These are phyloP conservation scores for Olyra latifolia DNA, from an alignment of 176 grass and related monocot species.

Conservation along the genomic window DNA sequence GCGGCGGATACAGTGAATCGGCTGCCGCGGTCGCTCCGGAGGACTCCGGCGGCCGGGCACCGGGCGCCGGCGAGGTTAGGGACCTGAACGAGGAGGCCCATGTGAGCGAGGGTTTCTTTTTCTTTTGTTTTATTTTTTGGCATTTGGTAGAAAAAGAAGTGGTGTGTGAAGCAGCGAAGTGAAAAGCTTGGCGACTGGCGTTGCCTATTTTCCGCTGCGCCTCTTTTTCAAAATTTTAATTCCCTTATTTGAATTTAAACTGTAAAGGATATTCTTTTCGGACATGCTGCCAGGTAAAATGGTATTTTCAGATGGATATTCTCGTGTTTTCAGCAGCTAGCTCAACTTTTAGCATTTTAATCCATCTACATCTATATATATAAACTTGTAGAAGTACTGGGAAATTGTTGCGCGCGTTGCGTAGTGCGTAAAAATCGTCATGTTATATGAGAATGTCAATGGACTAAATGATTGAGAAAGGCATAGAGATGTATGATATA, in stretches of 20 bases:
- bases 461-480: too few relatives aligned
- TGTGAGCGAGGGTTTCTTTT: background rate
- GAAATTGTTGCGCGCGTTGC: too few relatives aligned
- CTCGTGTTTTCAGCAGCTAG: background rate
- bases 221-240: background rate
- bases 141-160: background rate
- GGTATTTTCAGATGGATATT: background rate
- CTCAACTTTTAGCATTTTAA: too few relatives aligned
- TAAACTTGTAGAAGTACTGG: too few relatives aligned
- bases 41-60: background rate
- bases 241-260: background rate
- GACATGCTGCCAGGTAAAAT: background rate
- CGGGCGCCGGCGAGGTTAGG: conserved; percentile 30
- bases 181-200: too few relatives aligned
- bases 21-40: conserved; percentile 9
- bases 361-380: too few relatives aligned
- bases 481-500: too few relatives aligned
- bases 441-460: too few relatives aligned
- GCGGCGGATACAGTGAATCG: conserved; percentile 23
- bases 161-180: background rate
- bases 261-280: conserved; percentile 12
- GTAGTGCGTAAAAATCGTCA: too few relatives aligned
- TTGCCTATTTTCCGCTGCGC: background rate
- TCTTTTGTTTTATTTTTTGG: background rate
- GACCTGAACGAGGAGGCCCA: conserved; percentile 43